Base-by-base conservation (phyloP, 1,284 basidiomycete species). In the Trametes pubescens region DNA sequence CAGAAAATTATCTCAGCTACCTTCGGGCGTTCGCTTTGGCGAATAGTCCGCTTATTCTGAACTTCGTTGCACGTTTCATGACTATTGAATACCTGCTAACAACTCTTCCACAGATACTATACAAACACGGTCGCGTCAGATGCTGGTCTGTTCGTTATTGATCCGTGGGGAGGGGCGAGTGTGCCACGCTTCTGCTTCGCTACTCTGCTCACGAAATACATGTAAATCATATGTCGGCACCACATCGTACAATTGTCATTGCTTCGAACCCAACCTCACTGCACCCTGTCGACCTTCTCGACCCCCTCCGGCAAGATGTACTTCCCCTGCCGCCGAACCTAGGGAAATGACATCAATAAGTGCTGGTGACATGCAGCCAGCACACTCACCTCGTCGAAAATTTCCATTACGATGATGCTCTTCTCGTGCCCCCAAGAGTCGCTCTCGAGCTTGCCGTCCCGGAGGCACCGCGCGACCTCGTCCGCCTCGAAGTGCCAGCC, bases 401-500 rank as follows among this genome's bases (percentile, higher is more conserved):
- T 86, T 40, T 86, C 80, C 89, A 94, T 94, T 67, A 90, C 86
- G 66, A 94, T 72, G 66, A 91, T 71, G 73, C 90, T 94, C 80
- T 93, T 93, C 46, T 87, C 85, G 66, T 90, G 89, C 1, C 86
- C 84, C 91, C 93, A 95, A 26, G 86, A 71, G 6, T 81, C 81
- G 70, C 91, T 93, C 77, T 95, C 86, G n/a, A 79, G 78, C 78
- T 91, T 92, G 8, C 91, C 91, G 62, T 90, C 91, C 52, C 88
- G 78, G 22, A 96, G 79, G 72, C 91, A 93, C 54, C 92, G 78
- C 16, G 93, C 94, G 18, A 95, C 93, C 67, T 95, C 94, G 69
- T 94, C 93, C 9, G 92, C 92, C 75, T 93, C 84, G 74, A 86
- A 93, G 76, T 92, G 84, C 87, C 83, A 90, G 13, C 91, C 91